Percentiles rank a stretch among this genome's conserved stretches.
Evolutionary conservation across 78 protist species (phyloP).

Genomic region (Pigoraptor vietnamica): DNA sequence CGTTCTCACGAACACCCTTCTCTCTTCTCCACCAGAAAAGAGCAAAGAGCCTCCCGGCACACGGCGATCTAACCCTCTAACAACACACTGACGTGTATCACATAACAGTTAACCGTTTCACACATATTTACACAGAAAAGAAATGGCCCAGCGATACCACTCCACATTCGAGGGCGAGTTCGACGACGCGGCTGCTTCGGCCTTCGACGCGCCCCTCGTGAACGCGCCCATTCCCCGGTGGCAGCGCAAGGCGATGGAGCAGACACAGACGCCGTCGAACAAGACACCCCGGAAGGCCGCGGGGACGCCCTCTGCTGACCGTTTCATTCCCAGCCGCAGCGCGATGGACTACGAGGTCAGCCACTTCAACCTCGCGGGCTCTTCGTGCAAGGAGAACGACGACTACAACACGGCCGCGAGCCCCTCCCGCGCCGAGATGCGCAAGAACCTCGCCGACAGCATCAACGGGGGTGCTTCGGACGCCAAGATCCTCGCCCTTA

Average conservation of each 20-base stretch:
- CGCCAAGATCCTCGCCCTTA: constrained; percentile 76
- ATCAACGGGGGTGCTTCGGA: not conserved
- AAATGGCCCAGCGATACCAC: too few relatives aligned
- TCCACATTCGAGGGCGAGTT: not conserved
- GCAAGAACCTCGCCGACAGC: not conserved
- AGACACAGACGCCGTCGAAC: not conserved
- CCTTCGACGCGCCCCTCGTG: not conserved
- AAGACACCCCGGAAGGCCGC: not conserved
- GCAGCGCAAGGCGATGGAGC: constrained; percentile 1
- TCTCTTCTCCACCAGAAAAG: too few relatives aligned
- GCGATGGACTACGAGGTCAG: constrained; percentile 28
- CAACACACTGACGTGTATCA: too few relatives aligned
- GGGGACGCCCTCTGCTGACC: constrained; percentile 12
- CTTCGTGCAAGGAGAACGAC: not conserved
- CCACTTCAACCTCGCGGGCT: not conserved
- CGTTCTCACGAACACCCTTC: too few relatives aligned
- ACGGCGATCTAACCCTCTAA: too few relatives aligned
- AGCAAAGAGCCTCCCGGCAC: too few relatives aligned
- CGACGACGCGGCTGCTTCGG: not conserved
- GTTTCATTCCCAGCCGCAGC: constrained; percentile 48
- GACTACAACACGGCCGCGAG: not conserved
- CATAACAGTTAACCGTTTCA: too few relatives aligned
- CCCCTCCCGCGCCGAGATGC: not conserved
- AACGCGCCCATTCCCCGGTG: constrained; percentile 1
- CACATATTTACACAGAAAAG: too few relatives aligned